Evolutionary conservation across 805 yeast genomes (phyloP), one percentile per base, ranked within the genome.

Genomic region (Candida succiphila): DNA sequence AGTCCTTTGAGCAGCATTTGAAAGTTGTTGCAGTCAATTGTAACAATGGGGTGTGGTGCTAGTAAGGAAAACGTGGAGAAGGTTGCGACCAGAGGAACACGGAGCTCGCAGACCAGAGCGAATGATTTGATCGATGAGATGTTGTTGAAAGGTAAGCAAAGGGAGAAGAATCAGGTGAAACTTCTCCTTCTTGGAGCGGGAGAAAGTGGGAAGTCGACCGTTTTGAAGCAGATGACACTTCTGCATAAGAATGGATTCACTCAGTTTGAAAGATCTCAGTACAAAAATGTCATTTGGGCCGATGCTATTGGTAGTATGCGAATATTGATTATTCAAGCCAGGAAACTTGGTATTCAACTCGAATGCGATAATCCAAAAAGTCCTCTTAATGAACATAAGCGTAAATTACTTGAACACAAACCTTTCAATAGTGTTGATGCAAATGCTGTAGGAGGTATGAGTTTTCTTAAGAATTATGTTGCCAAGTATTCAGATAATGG

Each of bases 141-240:
- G 14, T 50, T 82, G 35, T 68, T 65, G 40, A 58, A 65, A 40
- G 71, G 63, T 38, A 71, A 67, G 39, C 70, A 68, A 37, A 59
- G 63, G 31, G 76, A 70, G 30, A 72, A 67, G 45, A 71, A 72
- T 38, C 78, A 72, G 43, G 69, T 80, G 24, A 85, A 80, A 52
- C 63, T 89, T 39, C 57, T 89, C 26, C 63, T 89, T n/a, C 59
- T 87, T 24, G 96, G 97, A 27, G 84, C 97, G 0, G 97, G 96
- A 4, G 97, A 88, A 52, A 78, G 89, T 33, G 96, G 97, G 5
- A 88, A 88, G 52, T 82, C 95, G 2, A 88, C 97, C 0, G 95
- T 88, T 6, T 60, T 88, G 43, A 88, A 88, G 55, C 96, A 88
- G 53, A 69, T 88, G 75, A 75, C 82, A 45, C 64, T 92, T 14